Base-by-base conservation (phyloP, 768 basidiomycete genomes). In the Multifurca ochricompacta region DNA sequence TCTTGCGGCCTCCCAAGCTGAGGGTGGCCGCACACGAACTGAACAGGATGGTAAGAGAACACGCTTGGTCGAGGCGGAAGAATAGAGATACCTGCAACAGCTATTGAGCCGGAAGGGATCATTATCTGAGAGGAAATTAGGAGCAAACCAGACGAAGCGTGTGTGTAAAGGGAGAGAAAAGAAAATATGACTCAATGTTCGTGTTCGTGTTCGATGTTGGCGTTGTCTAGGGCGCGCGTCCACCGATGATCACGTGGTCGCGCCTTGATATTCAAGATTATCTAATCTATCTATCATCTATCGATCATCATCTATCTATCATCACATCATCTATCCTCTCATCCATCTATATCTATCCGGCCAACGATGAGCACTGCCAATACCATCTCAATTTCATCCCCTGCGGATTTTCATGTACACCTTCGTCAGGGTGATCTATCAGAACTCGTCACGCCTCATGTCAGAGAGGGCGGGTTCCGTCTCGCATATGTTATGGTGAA, bases 401-500 rank as follows among this genome's bases (percentile, higher is more conserved):
- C 91, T 14, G 86, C 89, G 30, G 91, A 93, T 73, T 95, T 96
- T 66, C 96, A 99, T 73, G 94, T 97, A 61, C 95, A 99, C 69
- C 82, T 99, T 27, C 82, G 96, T 37, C 91, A 98, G 67, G 92
- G 89, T 27, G 70, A 79, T 30, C 72, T 99, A 59, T 84, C 86
- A 23, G 71, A 79, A 50, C 78, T 98, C 13, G 92, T 98, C 34
- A 83, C 85, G 5, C 91, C 92, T 14, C 92, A 97, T 73, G 88
- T 99, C 48, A 77, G 81, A 31, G 72, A 82, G 67, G 96, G 96
- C 40, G 96, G 96, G 1, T 93, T 98, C 64, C 71, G 77, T 54
- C 77, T 95, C 52, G 95, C 88, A 60, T 99, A 96, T 73, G 91
- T 99, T 35, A 99, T 99, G 96, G 94, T 91, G 46, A 51, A n/a